Base-by-base conservation (phyloP, 2,329 filamentous ascomycete genomes). In the Fusarium continuum region DNA sequence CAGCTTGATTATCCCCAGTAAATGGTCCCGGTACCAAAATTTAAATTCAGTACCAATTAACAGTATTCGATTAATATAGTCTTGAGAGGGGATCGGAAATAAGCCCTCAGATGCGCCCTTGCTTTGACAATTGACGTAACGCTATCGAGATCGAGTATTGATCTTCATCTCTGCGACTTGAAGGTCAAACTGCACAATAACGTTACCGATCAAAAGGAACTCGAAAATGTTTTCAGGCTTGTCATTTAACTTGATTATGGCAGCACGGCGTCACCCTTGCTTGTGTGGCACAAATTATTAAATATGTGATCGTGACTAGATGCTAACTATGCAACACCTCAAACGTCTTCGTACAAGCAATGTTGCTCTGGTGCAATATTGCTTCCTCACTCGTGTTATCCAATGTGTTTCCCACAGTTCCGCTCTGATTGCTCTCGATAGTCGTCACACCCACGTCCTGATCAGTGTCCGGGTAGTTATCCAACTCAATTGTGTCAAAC, bases 321-420 rank as follows among this genome's bases (percentile, higher is more conserved):
- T n/a, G 28, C 2, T 31, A 16, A 14, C 31, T 34, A 16, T 31
- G 45, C 2, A 43, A 35, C 0, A 62, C 36, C 3, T 65, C 36
- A 13, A 57, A 57, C 5, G 55, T 61, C 14, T 47, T 65, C 9
- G 38, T 57, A 11, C 44, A 65, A 2, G 46, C 46, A 35, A 61
- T 65, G 5, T 55, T 52, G 0, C 25, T 34, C 7, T 43, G 40
- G 3, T 64, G 41, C 6, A 65, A 10, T 17, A 65, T 63, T 1
- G 40, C 44, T 6, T 65, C 62, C 1, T 65, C 48, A 3, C 62
- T 65, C 5, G 16, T n/a, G 22, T 65, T 50, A 2, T 51, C 58
- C 16, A 38, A 7, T 1, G 19, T 10, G 2, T 7, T 35, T 9
- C 44, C 29, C 5, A 35, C 34, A 44, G 9, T 20, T 0, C 11